Evolutionary conservation across 768 basidiomycete genomes (phyloP), one percentile per base, ranked within the genome.

Genomic region (Fibroporia radiculosa): DNA sequence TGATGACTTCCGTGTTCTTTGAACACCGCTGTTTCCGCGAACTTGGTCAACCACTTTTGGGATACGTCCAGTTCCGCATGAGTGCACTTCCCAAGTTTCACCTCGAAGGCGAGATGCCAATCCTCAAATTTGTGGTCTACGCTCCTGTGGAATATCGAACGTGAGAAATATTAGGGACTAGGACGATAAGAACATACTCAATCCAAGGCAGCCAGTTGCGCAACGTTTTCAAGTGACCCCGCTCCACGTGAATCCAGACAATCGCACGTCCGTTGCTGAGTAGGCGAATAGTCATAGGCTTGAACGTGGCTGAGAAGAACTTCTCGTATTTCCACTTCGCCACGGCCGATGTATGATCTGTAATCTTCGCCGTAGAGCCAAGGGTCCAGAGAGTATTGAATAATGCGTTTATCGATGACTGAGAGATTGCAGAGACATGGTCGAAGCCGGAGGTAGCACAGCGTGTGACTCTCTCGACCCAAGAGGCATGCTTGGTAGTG

Each of bases 41-140:
- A 55, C 19, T 47, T 42, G 1, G 45, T 14, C 27, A 27, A 33
- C 46, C 49, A 48, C 2, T 48, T 40, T 5, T 33, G 24, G 2
- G 46, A 45, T 31, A 40, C 34, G 24, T 49, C 26, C 3, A 58
- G 48, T 27, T 56, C 50, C 14, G 43, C 34, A 33, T 53, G 48
- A 2, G 49, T 44, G 32, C 50, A 45, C 32, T 55, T 47, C 49
- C 56, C 56, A 11, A 63, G 29, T 13, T 51, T 49, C 23, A 63
- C 59, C 39, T 60, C 60, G 52, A 62, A 63, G 12, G 62, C 59
- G 13, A 62, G 48, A 5, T 53, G 45, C 55, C 59, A 60, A 20
- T 54, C 48, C 5, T 48, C 49, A 49, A 63, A 56, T n/a, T 53
- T 43, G 44, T 57, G 47, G 28, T 42, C 23, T 29, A 49, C 48